Conservation (phyloP, 2,329 filamentous ascomycete species). For the Nectriaceae sp. region DNA sequence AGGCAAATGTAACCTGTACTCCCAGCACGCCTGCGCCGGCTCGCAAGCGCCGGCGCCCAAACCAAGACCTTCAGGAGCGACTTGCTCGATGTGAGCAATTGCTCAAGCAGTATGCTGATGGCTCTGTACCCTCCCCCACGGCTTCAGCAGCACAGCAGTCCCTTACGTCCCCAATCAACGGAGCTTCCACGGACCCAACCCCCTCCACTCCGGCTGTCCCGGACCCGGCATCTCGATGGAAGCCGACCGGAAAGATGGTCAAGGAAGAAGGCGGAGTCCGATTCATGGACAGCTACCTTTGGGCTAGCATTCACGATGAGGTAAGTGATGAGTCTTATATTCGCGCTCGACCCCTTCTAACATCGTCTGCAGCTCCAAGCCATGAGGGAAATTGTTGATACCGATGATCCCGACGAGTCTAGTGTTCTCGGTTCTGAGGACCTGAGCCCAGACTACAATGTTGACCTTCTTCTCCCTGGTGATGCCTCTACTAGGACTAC, state of each 20-base stretch:
- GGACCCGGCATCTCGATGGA: slow-evolving; percentile 40
- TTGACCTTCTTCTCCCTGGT: slow-evolving; percentile 49
- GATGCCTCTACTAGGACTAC: slow-evolving; percentile 41
- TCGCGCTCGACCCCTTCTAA: not conserved
- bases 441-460: slow-evolving; percentile 53
- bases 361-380: slow-evolving; percentile 48
- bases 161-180: slow-evolving; percentile 19
- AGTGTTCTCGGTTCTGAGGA: slow-evolving; percentile 51
- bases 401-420: slow-evolving; percentile 49
- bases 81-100: slow-evolving; percentile 60
- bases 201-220: slow-evolving; percentile 29
- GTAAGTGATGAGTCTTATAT: slow-evolving; percentile 39
- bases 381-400: slow-evolving; percentile 60
- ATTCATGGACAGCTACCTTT: slow-evolving; percentile 60
- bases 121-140: slow-evolving; percentile 29
- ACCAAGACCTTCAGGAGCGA: slow-evolving; percentile 63
- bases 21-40: slow-evolving; percentile 62
- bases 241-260: slow-evolving; percentile 54
- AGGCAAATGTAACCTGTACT: slow-evolving; percentile 62
- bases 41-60: slow-evolving; percentile 59
- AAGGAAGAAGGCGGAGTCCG: slow-evolving; percentile 54
- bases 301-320: slow-evolving; percentile 57
- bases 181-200: slow-evolving; percentile 21
- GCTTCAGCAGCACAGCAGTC: slow-evolving; percentile 15
- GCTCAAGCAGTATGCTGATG: slow-evolving; percentile 56